Evolutionary conservation across 2,329 filamentous ascomycete genomes (phyloP).

Genomic region (Aspergillus carbonarius): DNA sequence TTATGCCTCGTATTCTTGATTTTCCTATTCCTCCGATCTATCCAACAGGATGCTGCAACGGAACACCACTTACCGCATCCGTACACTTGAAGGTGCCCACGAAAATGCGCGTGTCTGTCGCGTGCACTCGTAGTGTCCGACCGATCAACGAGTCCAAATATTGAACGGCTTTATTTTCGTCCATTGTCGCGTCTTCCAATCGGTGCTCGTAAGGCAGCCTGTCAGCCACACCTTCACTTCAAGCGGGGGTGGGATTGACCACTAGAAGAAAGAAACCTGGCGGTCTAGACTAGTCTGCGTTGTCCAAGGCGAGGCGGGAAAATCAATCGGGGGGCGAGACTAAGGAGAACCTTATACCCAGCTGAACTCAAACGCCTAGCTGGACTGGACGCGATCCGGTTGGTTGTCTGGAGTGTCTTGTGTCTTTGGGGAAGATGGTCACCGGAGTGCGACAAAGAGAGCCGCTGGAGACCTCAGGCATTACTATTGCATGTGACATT

Average conservation of each 20-base stretch:
- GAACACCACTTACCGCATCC: conserved; percentile 65
- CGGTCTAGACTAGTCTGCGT: conserved; percentile 12
- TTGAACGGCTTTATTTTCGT: conserved; percentile 35
- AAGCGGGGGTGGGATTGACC: conserved; percentile 4
- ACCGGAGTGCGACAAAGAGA: neutral
- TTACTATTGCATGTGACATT: conserved; percentile 6
- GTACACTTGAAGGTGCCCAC: conserved; percentile 92
- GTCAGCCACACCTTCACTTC: neutral
- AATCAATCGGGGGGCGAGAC: neutral
- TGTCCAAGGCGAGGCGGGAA: neutral
- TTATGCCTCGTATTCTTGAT: conserved; percentile 7
- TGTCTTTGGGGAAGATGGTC: conserved; percentile 1
- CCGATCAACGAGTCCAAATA: conserved; percentile 64
- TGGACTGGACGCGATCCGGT: conserved; percentile 1
- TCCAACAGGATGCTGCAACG: conserved; percentile 3
- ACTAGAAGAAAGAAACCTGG: conserved; percentile 5
- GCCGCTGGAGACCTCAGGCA: conserved; percentile 8
- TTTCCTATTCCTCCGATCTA: conserved; percentile 2
- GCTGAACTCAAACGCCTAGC: neutral
- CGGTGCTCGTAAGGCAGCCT: neutral
- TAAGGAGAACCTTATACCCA: conserved; percentile 2
- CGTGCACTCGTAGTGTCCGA: conserved; percentile 75
- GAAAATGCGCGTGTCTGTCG: conserved; percentile 83
- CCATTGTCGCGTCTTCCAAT: conserved; percentile 31
- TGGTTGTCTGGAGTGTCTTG: neutral